These are phyloP conservation scores for Chenopodium formosanum DNA, from an alignment of 148 eudicot genomes.

Conservation along the genomic window DNA sequence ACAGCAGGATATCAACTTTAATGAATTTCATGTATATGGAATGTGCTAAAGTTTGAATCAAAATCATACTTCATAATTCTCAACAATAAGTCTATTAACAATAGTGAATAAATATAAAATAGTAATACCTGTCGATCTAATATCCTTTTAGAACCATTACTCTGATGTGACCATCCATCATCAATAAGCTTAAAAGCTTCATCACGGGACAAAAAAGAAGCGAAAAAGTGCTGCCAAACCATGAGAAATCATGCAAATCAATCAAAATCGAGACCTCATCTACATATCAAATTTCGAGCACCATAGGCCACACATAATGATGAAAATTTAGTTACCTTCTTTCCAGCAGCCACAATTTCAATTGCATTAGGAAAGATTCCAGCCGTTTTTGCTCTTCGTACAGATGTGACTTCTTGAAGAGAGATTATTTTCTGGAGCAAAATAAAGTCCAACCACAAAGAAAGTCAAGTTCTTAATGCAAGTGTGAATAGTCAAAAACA, in stretches of 20 bases:
- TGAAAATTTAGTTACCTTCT: constrained; percentile 48
- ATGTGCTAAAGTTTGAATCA: background rate
- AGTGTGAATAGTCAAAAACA: background rate
- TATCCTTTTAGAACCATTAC: constrained; percentile 40
- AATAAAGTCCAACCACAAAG: constrained; percentile 14
- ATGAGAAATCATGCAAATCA: constrained; percentile 8
- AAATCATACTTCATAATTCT: background rate
- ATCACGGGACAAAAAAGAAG: constrained; percentile 93
- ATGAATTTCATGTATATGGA: background rate
- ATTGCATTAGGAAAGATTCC: constrained; percentile 97
- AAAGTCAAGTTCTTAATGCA: constrained; percentile 8
- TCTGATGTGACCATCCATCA: constrained; percentile 71
- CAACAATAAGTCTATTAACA: background rate
- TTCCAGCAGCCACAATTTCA: constrained; percentile 71
- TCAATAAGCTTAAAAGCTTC: constrained; percentile 84
- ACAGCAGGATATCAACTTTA: background rate
- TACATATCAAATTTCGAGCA: background rate
- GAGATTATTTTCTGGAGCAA: constrained; percentile 73
- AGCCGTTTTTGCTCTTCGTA: constrained; percentile 91
- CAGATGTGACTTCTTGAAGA: constrained; percentile 67
- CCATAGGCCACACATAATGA: constrained; percentile 6
- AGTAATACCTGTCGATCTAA: constrained; percentile 51
- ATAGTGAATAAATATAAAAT: constrained; percentile 3
- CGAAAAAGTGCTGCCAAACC: constrained; percentile 69
- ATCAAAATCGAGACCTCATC: background rate